Evolutionary conservation across 441 rosid species (phyloP).

Genomic region (Cnidoscolus chayamansa): DNA sequence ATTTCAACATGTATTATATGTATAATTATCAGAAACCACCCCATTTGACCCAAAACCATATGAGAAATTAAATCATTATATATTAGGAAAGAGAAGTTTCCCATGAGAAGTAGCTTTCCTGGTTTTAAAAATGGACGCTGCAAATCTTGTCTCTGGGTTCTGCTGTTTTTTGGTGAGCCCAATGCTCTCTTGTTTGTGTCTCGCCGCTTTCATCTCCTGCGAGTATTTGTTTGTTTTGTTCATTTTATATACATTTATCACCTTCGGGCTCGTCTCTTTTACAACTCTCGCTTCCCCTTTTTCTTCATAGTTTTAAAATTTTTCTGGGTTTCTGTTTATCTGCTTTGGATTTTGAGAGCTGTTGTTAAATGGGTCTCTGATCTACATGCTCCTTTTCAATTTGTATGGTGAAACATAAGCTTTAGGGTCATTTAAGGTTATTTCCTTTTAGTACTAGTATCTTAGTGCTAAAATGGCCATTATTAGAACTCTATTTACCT

Average conservation of each 20-base stretch:
- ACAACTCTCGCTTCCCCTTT: background rate
- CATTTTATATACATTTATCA: constrained; percentile 23
- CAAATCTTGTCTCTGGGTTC: too few species aligned
- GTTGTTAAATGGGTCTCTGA: constrained; percentile 9
- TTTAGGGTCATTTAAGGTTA: background rate
- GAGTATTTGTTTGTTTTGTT: constrained; percentile 4
- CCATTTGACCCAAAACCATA: too few species aligned
- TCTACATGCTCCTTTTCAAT: constrained; percentile 5
- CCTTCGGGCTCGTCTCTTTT: constrained; percentile 24
- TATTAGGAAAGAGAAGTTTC: too few species aligned
- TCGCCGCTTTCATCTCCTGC: constrained; percentile 29
- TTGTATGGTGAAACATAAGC: background rate
- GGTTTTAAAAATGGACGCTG: too few species aligned
- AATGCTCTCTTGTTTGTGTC: constrained; percentile 23
- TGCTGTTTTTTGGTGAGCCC: too few species aligned
- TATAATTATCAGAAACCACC: too few species aligned
- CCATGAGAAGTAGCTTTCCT: too few species aligned
- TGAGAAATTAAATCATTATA: too few species aligned
- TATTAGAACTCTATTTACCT: background rate
- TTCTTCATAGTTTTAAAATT: background rate
- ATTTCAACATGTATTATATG: too few species aligned
- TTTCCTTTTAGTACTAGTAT: background rate
- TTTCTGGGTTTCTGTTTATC: background rate
- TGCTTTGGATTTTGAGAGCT: background rate
- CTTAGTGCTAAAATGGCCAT: background rate